A percentile compares a stretch with the other conserved stretches of the same genome.
phyloP scores from a whole-genome alignment of 23 red algal species.

The Gracilariopsis chorda region DNA sequence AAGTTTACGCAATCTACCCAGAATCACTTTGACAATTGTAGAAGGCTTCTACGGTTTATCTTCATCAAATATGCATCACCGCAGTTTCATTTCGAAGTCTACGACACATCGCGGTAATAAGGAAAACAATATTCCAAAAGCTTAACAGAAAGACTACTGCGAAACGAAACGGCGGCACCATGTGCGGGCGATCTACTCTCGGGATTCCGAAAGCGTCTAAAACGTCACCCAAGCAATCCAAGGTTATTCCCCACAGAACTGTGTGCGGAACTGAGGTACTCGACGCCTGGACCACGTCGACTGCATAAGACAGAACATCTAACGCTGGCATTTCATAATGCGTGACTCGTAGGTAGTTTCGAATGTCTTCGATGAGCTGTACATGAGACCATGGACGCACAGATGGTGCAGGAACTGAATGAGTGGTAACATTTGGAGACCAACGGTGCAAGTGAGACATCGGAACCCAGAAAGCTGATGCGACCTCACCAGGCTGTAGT shows the following conservation, averaged over 20 bases:
- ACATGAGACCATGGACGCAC: background rate
- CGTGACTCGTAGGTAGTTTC: background rate
- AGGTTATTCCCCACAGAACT: constrained; percentile 44
- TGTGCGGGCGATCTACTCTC: constrained; percentile 35
- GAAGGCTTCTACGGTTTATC: too few relatives aligned
- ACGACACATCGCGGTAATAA: background rate
- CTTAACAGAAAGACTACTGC: background rate
- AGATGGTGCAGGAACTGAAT: background rate
- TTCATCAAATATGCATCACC: background rate
- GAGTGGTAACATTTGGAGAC: background rate
- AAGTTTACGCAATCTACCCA: too few relatives aligned
- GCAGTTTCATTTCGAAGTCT: constrained; percentile 21
- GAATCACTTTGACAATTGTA: too few relatives aligned
- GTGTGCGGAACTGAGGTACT: background rate
- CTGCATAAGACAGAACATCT: constrained; percentile 24
- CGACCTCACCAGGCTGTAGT: constrained; percentile 1
- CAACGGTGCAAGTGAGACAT: constrained; percentile 27
- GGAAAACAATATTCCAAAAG: background rate
- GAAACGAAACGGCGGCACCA: constrained; percentile 2
- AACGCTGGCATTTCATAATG: constrained; percentile 1
- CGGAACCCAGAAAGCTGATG: constrained; percentile 52
- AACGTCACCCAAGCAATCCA: constrained; percentile 47
- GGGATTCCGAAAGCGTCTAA: constrained; percentile 20
- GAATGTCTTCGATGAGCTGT: background rate
- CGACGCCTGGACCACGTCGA: background rate